Base-by-base conservation (phyloP, 805 yeast genomes). In the Alloascoidea hylecoeti region DNA sequence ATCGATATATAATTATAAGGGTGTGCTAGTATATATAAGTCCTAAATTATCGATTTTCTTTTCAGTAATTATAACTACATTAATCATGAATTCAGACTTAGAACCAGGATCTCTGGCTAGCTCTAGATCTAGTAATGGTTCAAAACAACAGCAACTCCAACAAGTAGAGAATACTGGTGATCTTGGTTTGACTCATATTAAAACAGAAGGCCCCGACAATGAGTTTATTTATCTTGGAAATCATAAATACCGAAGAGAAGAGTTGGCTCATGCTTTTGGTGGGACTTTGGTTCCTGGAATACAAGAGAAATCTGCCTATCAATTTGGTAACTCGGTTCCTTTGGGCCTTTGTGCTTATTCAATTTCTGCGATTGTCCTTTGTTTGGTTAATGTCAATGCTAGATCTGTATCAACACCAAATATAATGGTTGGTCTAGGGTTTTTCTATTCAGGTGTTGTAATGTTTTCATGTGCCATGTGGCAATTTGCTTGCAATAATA, bases 281-380 rank as follows among this genome's bases (percentile, higher is more conserved):
- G 82, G 81, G 48, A 56, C 53, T 18, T 50, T 70, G 44, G 61
- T 63, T 49, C 65, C 67, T 13, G 65, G 61, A 40, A 53, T 59
- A 41, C 67, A 71, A 42, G 57, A 63, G 15, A 54, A 61, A 40
- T 65, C 76, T 4, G 50, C 56, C 36, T 66, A 74, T 48, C 64
- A 66, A 43, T 64, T 70, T 59, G 88, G 78, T 41, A 79, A 79
- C 49, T 88, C 89, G 17, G 81, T 80, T 36, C 88, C 88, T 16
- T 59, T 79, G 44, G 89, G 88, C 13, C 59, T 80, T 41, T 70
- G 75, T 18, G 82, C 79, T 17, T 79, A 79, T 57, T 82, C 84
- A 12, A 60, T 73, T 46, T 72, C 81, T 15, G 72, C 81, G 2
- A 70, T 76, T 51, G 74, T 75, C 14, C 55, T 75, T 36, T 67